Evolutionary conservation across 352 stramenopile species (phyloP).

Genomic region (Phytophthora ramorum): DNA sequence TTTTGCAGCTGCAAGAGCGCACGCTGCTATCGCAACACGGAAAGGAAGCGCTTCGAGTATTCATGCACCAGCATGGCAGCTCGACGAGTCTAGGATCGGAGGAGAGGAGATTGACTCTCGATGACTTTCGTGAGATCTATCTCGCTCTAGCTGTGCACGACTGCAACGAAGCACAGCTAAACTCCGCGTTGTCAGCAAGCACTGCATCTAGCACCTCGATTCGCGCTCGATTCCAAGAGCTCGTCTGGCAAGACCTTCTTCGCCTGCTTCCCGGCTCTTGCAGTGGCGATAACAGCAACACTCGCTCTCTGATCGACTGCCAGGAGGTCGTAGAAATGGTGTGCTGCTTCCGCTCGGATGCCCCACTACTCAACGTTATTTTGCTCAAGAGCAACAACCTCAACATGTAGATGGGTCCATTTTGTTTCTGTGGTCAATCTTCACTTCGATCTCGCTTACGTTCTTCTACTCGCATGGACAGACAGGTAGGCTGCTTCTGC

Average conservation of each 20-base stretch:
- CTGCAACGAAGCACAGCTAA: neutral
- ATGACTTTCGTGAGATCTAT: conserved; percentile 55
- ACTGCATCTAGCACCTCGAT: neutral
- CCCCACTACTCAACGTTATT: conserved; percentile 28
- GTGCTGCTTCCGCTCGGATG: conserved; percentile 44
- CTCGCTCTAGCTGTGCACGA: conserved; percentile 19
- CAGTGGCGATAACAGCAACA: neutral
- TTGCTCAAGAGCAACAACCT: conserved; percentile 15
- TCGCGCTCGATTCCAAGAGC: conserved; percentile 33
- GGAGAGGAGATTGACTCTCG: conserved; percentile 35
- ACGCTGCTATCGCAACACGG: conserved; percentile 17
- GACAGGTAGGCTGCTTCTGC: conserved; percentile 27
- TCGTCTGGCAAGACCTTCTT: conserved; percentile 48
- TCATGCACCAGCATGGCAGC: conserved; percentile 34
- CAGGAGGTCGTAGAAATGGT: conserved; percentile 36
- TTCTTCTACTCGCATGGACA: conserved; percentile 17
- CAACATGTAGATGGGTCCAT: conserved; percentile 25
- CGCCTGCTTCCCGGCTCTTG: conserved; percentile 16
- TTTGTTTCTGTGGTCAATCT: conserved; percentile 28
- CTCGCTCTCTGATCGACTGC: conserved; percentile 13
- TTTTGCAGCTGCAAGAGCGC: conserved; percentile 37
- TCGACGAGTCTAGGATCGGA: conserved; percentile 2
- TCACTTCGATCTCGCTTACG: conserved; percentile 36
- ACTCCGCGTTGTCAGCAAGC: neutral
- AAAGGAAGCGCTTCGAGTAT: conserved; percentile 15